Percentiles rank a stretch among this genome's conserved stretches.
These are phyloP conservation scores for Hapsidospora chrysogenum DNA, from an alignment of 495 filamentous ascomycete genomes.

Conservation along the genomic window DNA sequence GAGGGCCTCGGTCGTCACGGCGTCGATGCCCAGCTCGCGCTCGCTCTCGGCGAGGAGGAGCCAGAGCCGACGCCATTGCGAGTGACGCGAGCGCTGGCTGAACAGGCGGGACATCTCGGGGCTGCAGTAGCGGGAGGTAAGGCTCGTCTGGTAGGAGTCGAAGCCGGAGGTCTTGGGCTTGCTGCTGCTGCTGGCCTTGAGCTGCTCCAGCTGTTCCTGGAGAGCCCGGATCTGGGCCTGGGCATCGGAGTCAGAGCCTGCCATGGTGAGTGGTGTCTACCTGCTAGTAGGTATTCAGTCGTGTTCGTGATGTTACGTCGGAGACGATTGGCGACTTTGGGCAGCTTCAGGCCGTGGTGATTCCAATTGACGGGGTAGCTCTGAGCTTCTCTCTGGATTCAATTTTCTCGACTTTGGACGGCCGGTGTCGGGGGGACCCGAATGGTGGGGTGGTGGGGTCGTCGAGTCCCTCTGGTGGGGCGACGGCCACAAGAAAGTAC, in stretches of 20 bases:
- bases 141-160: conserved; percentile 40
- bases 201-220: conserved; percentile 2
- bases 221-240: conserved; percentile 1
- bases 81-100: conserved; percentile 49
- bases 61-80: conserved; percentile 72
- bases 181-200: not conserved
- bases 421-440: no score
- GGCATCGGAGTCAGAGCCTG: not conserved
- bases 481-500: no score
- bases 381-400: no score
- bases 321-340: no score
- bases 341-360: no score
- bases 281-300: no score
- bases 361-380: no score
- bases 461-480: no score
- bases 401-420: no score
- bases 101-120: conserved; percentile 47
- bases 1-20: conserved; percentile 55
- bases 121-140: conserved; percentile 57
- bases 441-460: no score
- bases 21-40: conserved; percentile 45
- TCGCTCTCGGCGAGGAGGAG: conserved; percentile 69
- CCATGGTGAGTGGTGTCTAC: not conserved
- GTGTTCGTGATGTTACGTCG: no score
- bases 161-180: not conserved